Percentiles rank a stretch among this genome's conserved stretches.
Conservation (phyloP, 164 flowering plant genomes). For the Platanus orientalis region DNA sequence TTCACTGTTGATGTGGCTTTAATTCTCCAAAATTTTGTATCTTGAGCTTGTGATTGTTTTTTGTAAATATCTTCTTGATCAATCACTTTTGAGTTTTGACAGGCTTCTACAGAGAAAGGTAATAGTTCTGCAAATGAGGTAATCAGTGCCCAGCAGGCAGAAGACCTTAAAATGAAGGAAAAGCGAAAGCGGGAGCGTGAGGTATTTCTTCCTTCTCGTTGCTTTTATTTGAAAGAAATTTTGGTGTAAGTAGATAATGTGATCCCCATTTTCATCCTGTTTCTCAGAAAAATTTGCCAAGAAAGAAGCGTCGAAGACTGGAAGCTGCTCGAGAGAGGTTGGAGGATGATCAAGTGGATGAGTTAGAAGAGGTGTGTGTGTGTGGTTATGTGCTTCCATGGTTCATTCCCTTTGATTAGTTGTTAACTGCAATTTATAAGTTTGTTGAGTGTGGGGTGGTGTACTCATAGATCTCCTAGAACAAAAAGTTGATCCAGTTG, state of each 20-base stretch:
- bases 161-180: slow-evolving; percentile 77
- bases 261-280: not conserved
- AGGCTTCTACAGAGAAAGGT: slow-evolving; percentile 46
- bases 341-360: slow-evolving; percentile 55
- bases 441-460: too few species aligned
- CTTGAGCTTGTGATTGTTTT: too few species aligned
- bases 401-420: too few species aligned
- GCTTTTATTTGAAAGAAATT: not conserved
- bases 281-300: slow-evolving; percentile 72
- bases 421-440: too few species aligned
- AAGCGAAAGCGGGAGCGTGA: slow-evolving; percentile 80
- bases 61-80: too few species aligned
- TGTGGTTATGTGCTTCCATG: not conserved
- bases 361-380: slow-evolving; percentile 23
- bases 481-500: too few species aligned
- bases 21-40: too few species aligned
- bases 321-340: slow-evolving; percentile 86
- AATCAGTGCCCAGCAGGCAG: slow-evolving; percentile 83
- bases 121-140: slow-evolving; percentile 42
- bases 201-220: slow-evolving; percentile 33
- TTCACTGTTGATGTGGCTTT: too few species aligned
- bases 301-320: slow-evolving; percentile 79
- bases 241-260: not conserved
- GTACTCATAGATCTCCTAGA: too few species aligned
- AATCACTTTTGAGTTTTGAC: not conserved